Evolutionary conservation across 768 basidiomycete species (phyloP).

Genomic region (Rhodocollybia butyracea): DNA sequence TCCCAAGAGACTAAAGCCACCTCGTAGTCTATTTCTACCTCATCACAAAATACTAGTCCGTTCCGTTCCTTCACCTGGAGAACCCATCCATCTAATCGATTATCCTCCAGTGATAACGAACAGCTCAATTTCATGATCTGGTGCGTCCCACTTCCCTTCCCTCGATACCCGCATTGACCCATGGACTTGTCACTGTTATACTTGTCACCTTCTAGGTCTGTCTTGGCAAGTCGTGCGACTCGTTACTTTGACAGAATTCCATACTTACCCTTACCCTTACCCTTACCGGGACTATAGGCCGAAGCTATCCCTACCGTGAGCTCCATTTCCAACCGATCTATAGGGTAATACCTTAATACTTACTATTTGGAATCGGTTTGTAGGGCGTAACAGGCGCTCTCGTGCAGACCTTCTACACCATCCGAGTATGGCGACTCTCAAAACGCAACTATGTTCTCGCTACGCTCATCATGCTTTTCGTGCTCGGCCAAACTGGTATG

Average conservation of each 20-base stretch:
- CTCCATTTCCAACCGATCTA: not conserved
- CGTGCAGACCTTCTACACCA: conserved; percentile 12
- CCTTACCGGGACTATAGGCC: too few relatives aligned
- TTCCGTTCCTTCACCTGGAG: not conserved
- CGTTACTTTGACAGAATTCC: not conserved
- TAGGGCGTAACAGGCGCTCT: conserved; percentile 10
- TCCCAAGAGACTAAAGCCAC: not conserved
- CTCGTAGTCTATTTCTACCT: conserved; percentile 10
- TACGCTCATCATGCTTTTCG: conserved; percentile 4
- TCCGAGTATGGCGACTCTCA: conserved; percentile 11
- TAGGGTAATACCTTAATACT: not conserved
- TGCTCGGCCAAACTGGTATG: conserved; percentile 9
- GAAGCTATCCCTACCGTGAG: conserved; percentile 12
- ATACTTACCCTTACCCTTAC: not conserved
- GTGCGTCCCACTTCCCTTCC: not conserved
- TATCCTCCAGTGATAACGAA: conserved; percentile 3
- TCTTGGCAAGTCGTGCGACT: not conserved
- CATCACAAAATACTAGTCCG: conserved; percentile 9
- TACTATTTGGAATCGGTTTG: not conserved
- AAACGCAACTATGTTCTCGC: conserved; percentile 10
- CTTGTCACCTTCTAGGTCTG: not conserved
- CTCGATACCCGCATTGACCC: not conserved
- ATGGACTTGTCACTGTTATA: not conserved
- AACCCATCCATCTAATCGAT: not conserved
- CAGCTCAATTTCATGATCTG: conserved; percentile 3